These are phyloP conservation scores for Blechomonas ayalai DNA, from an alignment of 208 protist species.

Conservation along the genomic window DNA sequence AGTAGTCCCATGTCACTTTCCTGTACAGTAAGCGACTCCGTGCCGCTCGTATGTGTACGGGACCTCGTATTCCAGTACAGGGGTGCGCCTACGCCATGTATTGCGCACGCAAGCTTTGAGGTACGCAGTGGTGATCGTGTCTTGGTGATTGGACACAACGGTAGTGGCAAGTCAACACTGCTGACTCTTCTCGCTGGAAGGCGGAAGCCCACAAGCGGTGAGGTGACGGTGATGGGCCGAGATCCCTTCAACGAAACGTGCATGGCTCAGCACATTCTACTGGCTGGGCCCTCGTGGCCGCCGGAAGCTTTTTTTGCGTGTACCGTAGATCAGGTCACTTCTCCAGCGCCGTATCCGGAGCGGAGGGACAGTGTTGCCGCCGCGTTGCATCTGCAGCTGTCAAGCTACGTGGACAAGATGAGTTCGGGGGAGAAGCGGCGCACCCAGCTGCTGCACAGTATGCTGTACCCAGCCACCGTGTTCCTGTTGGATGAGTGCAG, in stretches of 20 bases:
- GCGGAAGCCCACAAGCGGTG: conserved; percentile 44
- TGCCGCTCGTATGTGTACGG: conserved; percentile 16
- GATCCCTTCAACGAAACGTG: conserved; percentile 81
- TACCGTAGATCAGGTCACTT: conserved; percentile 53
- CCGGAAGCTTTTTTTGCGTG: conserved; percentile 67
- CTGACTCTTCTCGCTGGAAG: conserved; percentile 87
- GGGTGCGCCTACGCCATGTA: conserved; percentile 1
- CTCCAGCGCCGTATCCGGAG: conserved; percentile 22
- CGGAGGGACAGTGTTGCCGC: conserved; percentile 26
- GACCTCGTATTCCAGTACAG: conserved; percentile 47
- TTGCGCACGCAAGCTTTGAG: conserved; percentile 25
- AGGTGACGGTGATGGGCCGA: conserved; percentile 41
- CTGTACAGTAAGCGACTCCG: background rate
- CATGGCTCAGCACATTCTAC: conserved; percentile 33
- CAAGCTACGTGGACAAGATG: conserved; percentile 47
- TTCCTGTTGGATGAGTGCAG: conserved; percentile 84
- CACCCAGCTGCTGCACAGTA: conserved; percentile 63
- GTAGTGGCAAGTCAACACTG: conserved; percentile 94
- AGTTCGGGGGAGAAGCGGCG: conserved; percentile 62
- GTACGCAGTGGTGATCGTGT: conserved; percentile 67
- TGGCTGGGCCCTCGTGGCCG: conserved; percentile 66
- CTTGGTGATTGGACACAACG: conserved; percentile 93
- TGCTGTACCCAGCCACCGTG: conserved; percentile 36
- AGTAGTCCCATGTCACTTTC: too few relatives aligned
- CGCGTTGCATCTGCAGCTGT: conserved; percentile 37